Percentiles rank a stretch among this genome's conserved stretches.
Evolutionary conservation across 192 early-diverging fungal species (phyloP).

Genomic region (Coemansia sp.): DNA sequence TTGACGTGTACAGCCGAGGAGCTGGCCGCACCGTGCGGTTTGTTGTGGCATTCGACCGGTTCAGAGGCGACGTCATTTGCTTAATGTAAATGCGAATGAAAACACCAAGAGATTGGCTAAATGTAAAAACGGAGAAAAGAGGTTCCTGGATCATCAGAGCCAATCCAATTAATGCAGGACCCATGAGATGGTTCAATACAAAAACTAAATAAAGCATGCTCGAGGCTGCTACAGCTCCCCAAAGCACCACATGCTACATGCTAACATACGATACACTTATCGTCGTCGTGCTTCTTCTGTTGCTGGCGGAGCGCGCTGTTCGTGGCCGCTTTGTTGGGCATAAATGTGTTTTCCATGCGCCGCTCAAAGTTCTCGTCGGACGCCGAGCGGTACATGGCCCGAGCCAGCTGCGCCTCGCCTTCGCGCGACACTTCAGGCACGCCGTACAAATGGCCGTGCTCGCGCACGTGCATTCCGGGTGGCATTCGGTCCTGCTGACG

Average conservation of each 20-base stretch:
- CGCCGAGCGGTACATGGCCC: slow-evolving; percentile 12
- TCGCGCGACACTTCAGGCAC: slow-evolving; percentile 33
- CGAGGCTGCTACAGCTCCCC: neutral
- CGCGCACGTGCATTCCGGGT: slow-evolving; percentile 30
- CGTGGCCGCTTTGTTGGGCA: slow-evolving; percentile 19
- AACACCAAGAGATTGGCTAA: neutral
- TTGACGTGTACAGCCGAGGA: slow-evolving; percentile 41
- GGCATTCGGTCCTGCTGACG: slow-evolving; percentile 39
- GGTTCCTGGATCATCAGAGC: neutral
- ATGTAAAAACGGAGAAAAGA: neutral
- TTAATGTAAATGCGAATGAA: neutral
- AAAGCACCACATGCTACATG: too few relatives aligned
- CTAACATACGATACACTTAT: slow-evolving; percentile 21
- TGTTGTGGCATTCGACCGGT: slow-evolving; percentile 55
- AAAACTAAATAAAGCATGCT: slow-evolving; percentile 6
- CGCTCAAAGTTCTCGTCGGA: slow-evolving; percentile 36
- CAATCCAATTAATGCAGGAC: neutral
- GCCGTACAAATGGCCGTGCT: slow-evolving; percentile 22
- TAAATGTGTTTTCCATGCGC: slow-evolving; percentile 26
- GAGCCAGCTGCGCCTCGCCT: slow-evolving; percentile 11
- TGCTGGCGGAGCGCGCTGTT: slow-evolving; percentile 9
- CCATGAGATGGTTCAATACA: neutral
- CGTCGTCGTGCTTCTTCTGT: neutral
- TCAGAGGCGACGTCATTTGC: slow-evolving; percentile 49
- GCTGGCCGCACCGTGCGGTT: slow-evolving; percentile 22